A percentile compares a stretch with the other conserved stretches of the same genome.
Conservation (phyloP, 2,329 filamentous ascomycete species). For the Hymenotorrendiella dingleyae region DNA sequence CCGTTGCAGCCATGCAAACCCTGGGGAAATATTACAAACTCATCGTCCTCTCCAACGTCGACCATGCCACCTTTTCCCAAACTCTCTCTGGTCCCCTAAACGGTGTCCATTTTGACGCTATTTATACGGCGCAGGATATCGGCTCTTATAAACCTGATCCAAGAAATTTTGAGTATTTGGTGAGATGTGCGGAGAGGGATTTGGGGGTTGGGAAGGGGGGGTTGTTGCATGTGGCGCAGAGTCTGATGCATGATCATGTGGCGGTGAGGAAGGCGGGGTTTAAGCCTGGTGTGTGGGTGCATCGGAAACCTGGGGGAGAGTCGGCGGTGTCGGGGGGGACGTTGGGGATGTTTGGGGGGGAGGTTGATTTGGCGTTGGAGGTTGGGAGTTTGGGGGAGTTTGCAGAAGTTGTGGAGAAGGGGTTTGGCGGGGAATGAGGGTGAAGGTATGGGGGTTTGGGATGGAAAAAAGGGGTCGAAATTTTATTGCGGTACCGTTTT, state of each 20-base stretch:
- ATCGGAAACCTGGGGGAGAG: conserved; percentile 5
- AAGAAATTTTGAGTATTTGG: conserved; percentile 61
- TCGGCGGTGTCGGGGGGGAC: conserved; percentile 7
- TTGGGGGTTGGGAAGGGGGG: conserved; percentile 50
- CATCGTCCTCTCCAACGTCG: conserved; percentile 52
- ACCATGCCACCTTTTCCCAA: conserved; percentile 43
- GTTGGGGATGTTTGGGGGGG: conserved; percentile 1
- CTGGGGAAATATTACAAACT: conserved; percentile 43
- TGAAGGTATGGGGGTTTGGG: too few relatives aligned
- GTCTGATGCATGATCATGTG: conserved; percentile 63
- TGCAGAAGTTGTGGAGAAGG: conserved; percentile 6
- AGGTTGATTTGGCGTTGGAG: conserved; percentile 4
- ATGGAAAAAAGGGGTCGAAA: too few relatives aligned
- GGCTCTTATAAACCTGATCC: conserved; percentile 65
- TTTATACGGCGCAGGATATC: conserved; percentile 65
- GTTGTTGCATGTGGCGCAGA: conserved; percentile 63
- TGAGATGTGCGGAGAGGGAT: conserved; percentile 45
- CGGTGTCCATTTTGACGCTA: conserved; percentile 48
- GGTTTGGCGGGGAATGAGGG: background rate
- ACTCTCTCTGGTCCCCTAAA: conserved; percentile 42
- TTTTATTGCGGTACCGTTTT: too few relatives aligned
- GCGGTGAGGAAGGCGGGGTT: conserved; percentile 40
- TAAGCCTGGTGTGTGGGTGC: conserved; percentile 6
- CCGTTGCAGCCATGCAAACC: conserved; percentile 38
- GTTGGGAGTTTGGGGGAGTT: conserved; percentile 6